Evolutionary conservation across 495 filamentous ascomycete genomes (phyloP), one percentile per base, ranked within the genome.

Genomic region (Beverwykella pulmonaria): DNA sequence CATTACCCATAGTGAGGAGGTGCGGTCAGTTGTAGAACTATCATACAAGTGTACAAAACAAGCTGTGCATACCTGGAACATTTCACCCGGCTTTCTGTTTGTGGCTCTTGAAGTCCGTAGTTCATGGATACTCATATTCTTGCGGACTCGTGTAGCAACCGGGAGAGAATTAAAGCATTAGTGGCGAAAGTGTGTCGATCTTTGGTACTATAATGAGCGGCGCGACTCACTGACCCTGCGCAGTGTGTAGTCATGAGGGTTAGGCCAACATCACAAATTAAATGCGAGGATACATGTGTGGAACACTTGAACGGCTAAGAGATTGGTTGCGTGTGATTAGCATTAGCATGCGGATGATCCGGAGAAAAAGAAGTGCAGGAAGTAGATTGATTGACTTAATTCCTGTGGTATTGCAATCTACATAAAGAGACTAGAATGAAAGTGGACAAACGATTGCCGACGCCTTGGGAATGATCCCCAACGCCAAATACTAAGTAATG

Each of bases 401-500:
- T n/a, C n/a, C n/a, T n/a, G n/a, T 50, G 48, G 48, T 17, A 50
- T 26, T 50, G 48, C 4, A 50, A 17, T 50, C 19, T 23, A 50
- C 25, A 8, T 50, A 25, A 5, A 14, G 32, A 50, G 20, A 23
- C 20, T 19, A 50, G 25, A 50, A 25, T 50, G 9, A 50, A 50
- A 25, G 48, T 50, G 25, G 20, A 2, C 25, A 25, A 25, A 25
- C 2, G 6, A 23, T 10, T 19, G 9, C 25, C 44, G n/a, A 34
- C 30, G 5, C 30, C 30, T 12, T 4, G 12, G 30, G 30, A 34
- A 34, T 4, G 12, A 44, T 44, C 48, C 23, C 9, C n/a, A 58
- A 58, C 54, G 30, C 53, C 53, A 50, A 15, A 29, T 46, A 44
- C 48, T 41, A 61, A 49, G 34, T 48, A 27, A 49, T 63, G 59